Conservation (phyloP, 176 grass and related monocot species). For the Lolium multiflorum region DNA sequence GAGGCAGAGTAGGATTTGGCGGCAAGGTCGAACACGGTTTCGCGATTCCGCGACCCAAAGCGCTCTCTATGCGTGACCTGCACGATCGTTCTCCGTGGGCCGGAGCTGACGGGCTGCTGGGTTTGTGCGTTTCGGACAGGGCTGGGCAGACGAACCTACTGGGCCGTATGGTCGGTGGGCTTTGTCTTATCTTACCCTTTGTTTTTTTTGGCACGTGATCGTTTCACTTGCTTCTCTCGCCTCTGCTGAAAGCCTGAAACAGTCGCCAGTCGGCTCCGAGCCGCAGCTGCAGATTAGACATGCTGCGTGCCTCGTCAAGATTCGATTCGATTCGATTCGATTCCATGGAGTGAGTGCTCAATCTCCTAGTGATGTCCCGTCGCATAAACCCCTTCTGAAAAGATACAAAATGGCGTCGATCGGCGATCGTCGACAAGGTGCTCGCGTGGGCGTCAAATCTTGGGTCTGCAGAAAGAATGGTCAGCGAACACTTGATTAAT, state of each 20-base stretch:
- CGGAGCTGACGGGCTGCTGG: background rate
- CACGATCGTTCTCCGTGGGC: background rate
- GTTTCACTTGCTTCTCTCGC: background rate
- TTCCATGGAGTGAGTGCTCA: background rate
- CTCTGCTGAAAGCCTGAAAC: background rate
- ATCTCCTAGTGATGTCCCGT: constrained; percentile 41
- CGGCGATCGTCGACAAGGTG: constrained; percentile 25
- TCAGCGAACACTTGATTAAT: constrained; percentile 6
- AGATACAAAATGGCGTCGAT: background rate
- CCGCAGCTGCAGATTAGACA: background rate
- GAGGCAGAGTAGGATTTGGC: background rate
- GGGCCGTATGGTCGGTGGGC: background rate
- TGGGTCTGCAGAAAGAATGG: background rate
- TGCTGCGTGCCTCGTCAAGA: background rate
- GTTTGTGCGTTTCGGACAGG: background rate
- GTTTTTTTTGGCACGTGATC: background rate
- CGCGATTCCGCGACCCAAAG: background rate
- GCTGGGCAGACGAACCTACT: background rate
- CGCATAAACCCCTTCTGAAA: constrained; percentile 13
- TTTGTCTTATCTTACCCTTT: background rate
- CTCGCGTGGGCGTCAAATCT: constrained; percentile 17
- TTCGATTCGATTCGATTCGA: background rate
- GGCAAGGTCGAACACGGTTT: background rate
- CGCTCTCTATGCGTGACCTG: background rate
- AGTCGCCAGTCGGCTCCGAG: background rate